phyloP scores from a whole-genome alignment of 2,329 filamentous ascomycete genomes.

The Ophiostoma piceae region DNA sequence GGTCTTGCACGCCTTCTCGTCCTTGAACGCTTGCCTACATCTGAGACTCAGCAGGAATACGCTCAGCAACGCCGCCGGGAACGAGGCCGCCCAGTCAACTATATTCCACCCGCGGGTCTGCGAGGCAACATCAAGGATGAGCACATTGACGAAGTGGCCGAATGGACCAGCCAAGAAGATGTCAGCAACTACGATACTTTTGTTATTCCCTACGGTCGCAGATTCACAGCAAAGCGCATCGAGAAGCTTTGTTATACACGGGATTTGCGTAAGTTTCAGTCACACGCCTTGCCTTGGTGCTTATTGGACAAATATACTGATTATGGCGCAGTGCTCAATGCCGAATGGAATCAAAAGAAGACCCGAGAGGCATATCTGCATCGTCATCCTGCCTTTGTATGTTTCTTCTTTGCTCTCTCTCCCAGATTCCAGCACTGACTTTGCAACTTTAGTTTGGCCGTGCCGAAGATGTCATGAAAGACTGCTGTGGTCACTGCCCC shows the following conservation, averaged over 20 bases:
- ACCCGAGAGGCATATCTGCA: conserved; percentile 74
- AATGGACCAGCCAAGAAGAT: conserved; percentile 74
- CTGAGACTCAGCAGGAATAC: neutral
- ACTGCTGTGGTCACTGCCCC: conserved; percentile 79
- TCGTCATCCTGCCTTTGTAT: conserved; percentile 69
- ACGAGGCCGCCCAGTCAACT: neutral
- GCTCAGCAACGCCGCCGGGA: neutral
- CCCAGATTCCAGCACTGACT: neutral
- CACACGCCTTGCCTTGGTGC: neutral
- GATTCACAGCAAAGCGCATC: conserved; percentile 62
- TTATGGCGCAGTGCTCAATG: conserved; percentile 57
- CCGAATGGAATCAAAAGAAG: conserved; percentile 76
- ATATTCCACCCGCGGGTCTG: conserved; percentile 36
- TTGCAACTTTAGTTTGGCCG: conserved; percentile 53
- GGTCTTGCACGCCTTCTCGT: conserved; percentile 76
- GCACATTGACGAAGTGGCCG: conserved; percentile 74
- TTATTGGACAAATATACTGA: neutral
- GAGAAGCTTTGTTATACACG: conserved; percentile 78
- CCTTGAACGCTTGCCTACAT: conserved; percentile 48
- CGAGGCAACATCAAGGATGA: conserved; percentile 69
- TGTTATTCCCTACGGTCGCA: conserved; percentile 61
- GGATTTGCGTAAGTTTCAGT: conserved; percentile 51
- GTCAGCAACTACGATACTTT: conserved; percentile 76
- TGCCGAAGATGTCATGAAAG: conserved; percentile 66
- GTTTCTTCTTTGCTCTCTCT: conserved; percentile 7